Conservation (phyloP, 2,329 filamentous ascomycete species). For the Eutypella sp. region DNA sequence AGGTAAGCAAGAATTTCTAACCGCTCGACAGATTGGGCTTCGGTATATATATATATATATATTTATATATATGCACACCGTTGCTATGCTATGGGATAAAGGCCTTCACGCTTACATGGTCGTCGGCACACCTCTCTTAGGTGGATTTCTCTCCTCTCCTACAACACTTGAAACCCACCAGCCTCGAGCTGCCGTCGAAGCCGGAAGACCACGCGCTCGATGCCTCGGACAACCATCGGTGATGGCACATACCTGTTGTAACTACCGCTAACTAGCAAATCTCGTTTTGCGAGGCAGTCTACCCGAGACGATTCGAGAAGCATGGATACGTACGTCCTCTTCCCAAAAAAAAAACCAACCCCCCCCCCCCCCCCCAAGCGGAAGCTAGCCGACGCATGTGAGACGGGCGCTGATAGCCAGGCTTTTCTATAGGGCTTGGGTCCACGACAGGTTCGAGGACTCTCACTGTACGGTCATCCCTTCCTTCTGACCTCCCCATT, state of each 20-base stretch:
- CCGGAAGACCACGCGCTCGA: slow-evolving; percentile 28
- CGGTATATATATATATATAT: too few relatives aligned
- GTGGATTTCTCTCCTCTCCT: slow-evolving; percentile 29
- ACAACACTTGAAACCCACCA: slow-evolving; percentile 22
- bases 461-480: slow-evolving; percentile 44
- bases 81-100: slow-evolving; percentile 3
- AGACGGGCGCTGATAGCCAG: slow-evolving; percentile 17
- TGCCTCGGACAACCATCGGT: slow-evolving; percentile 30
- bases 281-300: slow-evolving; percentile 32
- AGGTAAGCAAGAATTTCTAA: too few relatives aligned
- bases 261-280: slow-evolving; percentile 49
- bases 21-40: too few relatives aligned
- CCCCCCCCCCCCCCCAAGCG: too few relatives aligned
- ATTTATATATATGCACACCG: slow-evolving; percentile 18
- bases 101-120: slow-evolving; percentile 19
- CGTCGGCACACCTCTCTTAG: slow-evolving; percentile 12
- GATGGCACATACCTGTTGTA: slow-evolving; percentile 34
- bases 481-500: slow-evolving; percentile 4
- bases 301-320: slow-evolving; percentile 60
- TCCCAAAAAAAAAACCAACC: background rate
- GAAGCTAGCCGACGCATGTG: slow-evolving; percentile 1
- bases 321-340: slow-evolving; percentile 59
- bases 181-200: slow-evolving; percentile 21
- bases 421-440: slow-evolving; percentile 67
- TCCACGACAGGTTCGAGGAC: slow-evolving; percentile 85